These are phyloP conservation scores for Pavlovales sp. DNA, from an alignment of 208 protist species.

Conservation along the genomic window DNA sequence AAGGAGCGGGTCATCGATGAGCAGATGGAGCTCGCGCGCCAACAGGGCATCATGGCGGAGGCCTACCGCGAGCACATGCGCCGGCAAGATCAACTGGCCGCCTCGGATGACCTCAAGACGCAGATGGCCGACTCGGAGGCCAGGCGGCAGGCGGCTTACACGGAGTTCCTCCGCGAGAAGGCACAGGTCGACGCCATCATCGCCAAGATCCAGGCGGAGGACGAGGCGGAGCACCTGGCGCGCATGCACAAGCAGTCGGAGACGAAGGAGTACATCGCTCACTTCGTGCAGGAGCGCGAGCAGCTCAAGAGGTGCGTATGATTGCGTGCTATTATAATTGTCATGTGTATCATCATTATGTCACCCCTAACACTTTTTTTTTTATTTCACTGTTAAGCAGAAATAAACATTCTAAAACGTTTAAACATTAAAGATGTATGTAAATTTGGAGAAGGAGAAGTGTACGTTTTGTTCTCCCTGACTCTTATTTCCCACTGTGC, in stretches of 20 bases:
- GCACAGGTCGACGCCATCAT: slow-evolving; percentile 44
- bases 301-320: slow-evolving; percentile 37
- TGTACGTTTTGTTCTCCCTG: too few relatives aligned
- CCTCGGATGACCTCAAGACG: slow-evolving; percentile 13
- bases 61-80: slow-evolving; percentile 26
- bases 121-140: slow-evolving; percentile 52
- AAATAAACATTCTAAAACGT: too few relatives aligned
- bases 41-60: slow-evolving; percentile 29
- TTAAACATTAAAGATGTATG: too few relatives aligned
- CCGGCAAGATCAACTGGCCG: neutral
- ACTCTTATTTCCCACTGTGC: too few relatives aligned
- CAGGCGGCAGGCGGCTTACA: slow-evolving; percentile 38
- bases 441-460: too few relatives aligned
- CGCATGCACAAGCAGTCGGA: slow-evolving; percentile 45
- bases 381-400: too few relatives aligned
- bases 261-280: slow-evolving; percentile 34
- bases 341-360: too few relatives aligned
- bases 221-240: slow-evolving; percentile 39
- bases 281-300: slow-evolving; percentile 41
- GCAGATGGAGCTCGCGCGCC: slow-evolving; percentile 38
- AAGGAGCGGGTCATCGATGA: slow-evolving; percentile 24
- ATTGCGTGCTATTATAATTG: too few relatives aligned
- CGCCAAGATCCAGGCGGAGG: slow-evolving; percentile 50
- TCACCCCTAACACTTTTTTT: too few relatives aligned
- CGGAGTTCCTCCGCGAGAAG: slow-evolving; percentile 59